Percentiles rank a stretch among this genome's conserved stretches.
Conservation (phyloP, 371 early-diverging fungal species). For the Syncephalastrum sp. region DNA sequence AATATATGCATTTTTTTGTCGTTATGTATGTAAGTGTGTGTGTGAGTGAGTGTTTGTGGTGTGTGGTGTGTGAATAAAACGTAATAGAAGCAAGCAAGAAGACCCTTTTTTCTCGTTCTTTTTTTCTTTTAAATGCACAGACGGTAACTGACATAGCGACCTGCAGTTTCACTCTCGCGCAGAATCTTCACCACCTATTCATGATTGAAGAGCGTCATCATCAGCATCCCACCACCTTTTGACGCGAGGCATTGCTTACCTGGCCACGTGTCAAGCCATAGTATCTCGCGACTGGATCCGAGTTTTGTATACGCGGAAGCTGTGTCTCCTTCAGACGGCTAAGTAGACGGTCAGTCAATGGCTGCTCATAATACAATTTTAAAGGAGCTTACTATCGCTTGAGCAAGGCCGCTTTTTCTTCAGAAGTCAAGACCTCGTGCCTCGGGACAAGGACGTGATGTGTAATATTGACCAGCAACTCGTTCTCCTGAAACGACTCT, state of each 20-base stretch:
- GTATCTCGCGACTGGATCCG: slow-evolving; percentile 97
- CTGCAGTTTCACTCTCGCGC: slow-evolving; percentile 96
- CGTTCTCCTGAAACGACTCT: slow-evolving; percentile 94
- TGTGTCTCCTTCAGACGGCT: slow-evolving; percentile 95
- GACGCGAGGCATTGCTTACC: slow-evolving; percentile 31
- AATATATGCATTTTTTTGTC: too few species aligned
- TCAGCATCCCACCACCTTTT: not conserved
- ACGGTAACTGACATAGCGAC: slow-evolving; percentile 93
- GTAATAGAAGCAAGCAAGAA: not conserved
- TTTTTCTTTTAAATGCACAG: slow-evolving; percentile 68
- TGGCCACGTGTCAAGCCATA: slow-evolving; percentile 96
- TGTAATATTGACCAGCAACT: slow-evolving; percentile 98
- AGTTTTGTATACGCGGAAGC: slow-evolving; percentile 91
- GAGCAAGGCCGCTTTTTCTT: slow-evolving; percentile 92
- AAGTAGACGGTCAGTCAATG: not conserved
- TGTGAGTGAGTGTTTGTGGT: not conserved
- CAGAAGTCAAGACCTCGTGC: slow-evolving; percentile 88
- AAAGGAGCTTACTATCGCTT: slow-evolving; percentile 78
- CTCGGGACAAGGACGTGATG: slow-evolving; percentile 96
- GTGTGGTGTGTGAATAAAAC: not conserved
- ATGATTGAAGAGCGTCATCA: not conserved
- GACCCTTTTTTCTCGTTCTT: slow-evolving; percentile 1
- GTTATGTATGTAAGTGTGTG: not conserved
- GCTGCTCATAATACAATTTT: not conserved
- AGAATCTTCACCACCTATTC: slow-evolving; percentile 91